These are phyloP conservation scores for Coemansia sp. DNA, from an alignment of 192 early-diverging fungal genomes.

Conservation along the genomic window DNA sequence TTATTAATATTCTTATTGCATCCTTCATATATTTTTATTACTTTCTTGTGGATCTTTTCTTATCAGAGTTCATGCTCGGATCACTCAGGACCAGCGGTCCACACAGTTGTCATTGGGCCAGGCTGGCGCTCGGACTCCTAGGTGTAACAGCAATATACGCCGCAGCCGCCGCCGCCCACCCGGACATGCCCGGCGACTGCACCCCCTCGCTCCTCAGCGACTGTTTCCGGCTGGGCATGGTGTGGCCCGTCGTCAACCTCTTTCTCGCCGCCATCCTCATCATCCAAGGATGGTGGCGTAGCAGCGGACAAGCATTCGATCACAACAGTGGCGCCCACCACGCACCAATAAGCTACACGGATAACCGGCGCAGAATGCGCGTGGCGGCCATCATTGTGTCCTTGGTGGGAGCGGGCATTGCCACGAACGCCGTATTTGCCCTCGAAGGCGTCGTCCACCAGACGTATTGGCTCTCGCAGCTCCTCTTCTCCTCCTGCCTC, in stretches of 20 bases:
- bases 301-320: not conserved
- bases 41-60: not conserved
- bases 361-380: slow-evolving; percentile 6
- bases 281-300: not conserved
- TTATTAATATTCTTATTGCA: not conserved
- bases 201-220: slow-evolving; percentile 10
- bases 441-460: not conserved
- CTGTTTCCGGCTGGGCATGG: slow-evolving; percentile 37
- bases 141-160: not conserved
- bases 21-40: not conserved
- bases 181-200: too few relatives aligned
- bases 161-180: too few relatives aligned
- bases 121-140: not conserved
- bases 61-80: not conserved
- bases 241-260: slow-evolving; percentile 24
- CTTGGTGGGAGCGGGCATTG: not conserved
- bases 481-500: slow-evolving; percentile 11
- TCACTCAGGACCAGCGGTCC: not conserved
- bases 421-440: not conserved
- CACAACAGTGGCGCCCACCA: not conserved
- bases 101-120: not conserved
- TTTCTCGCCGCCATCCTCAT: not conserved
- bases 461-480: slow-evolving; percentile 30
- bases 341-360: not conserved
- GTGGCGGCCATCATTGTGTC: slow-evolving; percentile 1